phyloP scores from a whole-genome alignment of 352 stramenopile genomes.

The Globisporangium alternatum region DNA sequence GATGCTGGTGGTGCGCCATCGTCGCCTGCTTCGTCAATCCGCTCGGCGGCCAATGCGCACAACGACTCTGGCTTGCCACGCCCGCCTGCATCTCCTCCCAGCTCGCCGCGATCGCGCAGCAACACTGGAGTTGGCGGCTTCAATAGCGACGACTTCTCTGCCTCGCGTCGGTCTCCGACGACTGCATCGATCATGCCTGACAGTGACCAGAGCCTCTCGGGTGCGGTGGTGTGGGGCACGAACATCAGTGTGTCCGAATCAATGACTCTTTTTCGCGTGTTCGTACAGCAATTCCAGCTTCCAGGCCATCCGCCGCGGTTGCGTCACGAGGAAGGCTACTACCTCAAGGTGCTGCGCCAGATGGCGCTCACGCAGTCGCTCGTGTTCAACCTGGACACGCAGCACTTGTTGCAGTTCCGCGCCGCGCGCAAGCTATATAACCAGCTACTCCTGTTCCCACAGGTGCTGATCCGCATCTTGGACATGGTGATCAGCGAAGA shows the following conservation, averaged over 20 bases:
- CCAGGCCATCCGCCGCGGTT: constrained; percentile 21
- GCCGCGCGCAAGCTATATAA: constrained; percentile 92
- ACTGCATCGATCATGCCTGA: constrained; percentile 18
- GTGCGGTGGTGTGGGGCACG: constrained; percentile 92
- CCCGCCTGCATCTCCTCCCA: constrained; percentile 59
- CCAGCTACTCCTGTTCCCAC: constrained; percentile 95
- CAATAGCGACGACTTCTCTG: constrained; percentile 28
- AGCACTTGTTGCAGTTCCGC: constrained; percentile 84
- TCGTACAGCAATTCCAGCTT: constrained; percentile 83
- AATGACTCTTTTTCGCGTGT: constrained; percentile 89
- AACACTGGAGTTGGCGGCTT: constrained; percentile 19
- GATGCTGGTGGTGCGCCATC: constrained; percentile 21
- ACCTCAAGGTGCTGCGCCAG: constrained; percentile 73
- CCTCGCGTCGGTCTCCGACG: constrained; percentile 29
- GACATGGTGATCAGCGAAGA: constrained; percentile 96
- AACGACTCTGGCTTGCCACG: constrained; percentile 40
- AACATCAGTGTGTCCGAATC: constrained; percentile 92
- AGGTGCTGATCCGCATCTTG: constrained; percentile 95
- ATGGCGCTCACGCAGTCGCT: constrained; percentile 80
- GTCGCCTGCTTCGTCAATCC: constrained; percentile 46
- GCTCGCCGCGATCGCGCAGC: constrained; percentile 49
- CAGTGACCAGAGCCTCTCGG: constrained; percentile 53
- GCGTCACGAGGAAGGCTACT: constrained; percentile 56
- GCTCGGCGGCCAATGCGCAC: constrained; percentile 27
- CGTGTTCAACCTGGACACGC: constrained; percentile 91